phyloP scores from a whole-genome alignment of 768 basidiomycete genomes.

The Hygrophorus russula region DNA sequence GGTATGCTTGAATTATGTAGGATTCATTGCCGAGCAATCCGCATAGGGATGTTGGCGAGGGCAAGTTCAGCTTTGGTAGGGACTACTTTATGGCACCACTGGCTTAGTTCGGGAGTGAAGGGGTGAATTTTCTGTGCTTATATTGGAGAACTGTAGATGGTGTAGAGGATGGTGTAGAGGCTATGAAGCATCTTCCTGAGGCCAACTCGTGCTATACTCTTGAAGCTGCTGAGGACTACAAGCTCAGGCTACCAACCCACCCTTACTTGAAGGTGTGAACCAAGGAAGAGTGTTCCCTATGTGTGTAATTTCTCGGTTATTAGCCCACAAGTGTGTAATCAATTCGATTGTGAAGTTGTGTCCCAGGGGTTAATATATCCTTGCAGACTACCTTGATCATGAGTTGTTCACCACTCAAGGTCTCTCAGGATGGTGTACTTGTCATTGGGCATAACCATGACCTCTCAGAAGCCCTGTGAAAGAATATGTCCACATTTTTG shows the following conservation, averaged over 20 bases:
- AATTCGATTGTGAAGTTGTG: not conserved
- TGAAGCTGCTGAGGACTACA: constrained; percentile 93
- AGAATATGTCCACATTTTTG: constrained; percentile 7
- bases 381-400: constrained; percentile 91
- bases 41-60: too few relatives aligned
- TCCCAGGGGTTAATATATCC: constrained; percentile 8
- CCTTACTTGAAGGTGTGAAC: constrained; percentile 98
- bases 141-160: too few relatives aligned
- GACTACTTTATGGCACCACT: too few relatives aligned
- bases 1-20: too few relatives aligned
- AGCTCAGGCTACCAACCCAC: constrained; percentile 95
- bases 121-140: too few relatives aligned
- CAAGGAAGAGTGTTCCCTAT: constrained; percentile 96
- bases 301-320: constrained; percentile 19
- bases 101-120: too few relatives aligned
- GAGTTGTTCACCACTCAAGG: constrained; percentile 98
- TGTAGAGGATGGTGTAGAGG: too few relatives aligned
- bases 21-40: too few relatives aligned
- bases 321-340: constrained; percentile 70
- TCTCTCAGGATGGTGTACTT: constrained; percentile 97
- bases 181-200: constrained; percentile 89
- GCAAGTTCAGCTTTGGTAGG: too few relatives aligned
- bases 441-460: constrained; percentile 97
- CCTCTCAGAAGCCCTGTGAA: constrained; percentile 98
- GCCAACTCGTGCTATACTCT: constrained; percentile 97